phyloP scores from a whole-genome alignment of 176 grass and related monocot species.

The Phyllostachys edulis region DNA sequence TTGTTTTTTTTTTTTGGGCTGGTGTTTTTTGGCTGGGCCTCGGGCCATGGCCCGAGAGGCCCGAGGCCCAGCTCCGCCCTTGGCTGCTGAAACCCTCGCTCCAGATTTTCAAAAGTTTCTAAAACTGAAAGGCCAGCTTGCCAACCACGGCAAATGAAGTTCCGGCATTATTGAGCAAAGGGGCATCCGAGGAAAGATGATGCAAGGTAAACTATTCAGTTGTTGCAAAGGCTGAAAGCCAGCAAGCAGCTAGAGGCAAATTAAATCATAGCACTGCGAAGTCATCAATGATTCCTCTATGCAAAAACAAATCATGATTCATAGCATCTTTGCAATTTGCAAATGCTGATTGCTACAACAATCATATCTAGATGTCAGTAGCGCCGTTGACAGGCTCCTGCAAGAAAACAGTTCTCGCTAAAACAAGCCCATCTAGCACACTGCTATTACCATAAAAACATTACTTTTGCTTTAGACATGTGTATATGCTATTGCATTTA shows the following conservation, averaged over 20 bases:
- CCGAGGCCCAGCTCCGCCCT: too few species aligned
- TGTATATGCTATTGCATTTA: background rate
- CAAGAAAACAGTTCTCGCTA: background rate
- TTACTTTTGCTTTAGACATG: background rate
- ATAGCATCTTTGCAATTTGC: background rate
- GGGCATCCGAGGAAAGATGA: background rate
- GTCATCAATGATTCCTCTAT: background rate
- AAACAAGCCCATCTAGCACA: background rate
- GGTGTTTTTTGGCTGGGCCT: too few species aligned
- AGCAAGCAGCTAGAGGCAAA: conserved; percentile 8
- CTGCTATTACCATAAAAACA: background rate
- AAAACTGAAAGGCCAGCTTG: background rate
- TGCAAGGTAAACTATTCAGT: background rate
- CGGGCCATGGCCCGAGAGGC: too few species aligned
- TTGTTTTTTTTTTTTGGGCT: too few species aligned
- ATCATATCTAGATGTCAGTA: background rate
- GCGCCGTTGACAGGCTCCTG: background rate
- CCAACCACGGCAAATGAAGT: background rate
- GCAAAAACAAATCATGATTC: background rate
- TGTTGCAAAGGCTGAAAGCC: background rate
- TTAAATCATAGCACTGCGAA: background rate
- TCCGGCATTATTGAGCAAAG: background rate
- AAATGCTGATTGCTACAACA: background rate
- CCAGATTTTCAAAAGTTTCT: background rate
- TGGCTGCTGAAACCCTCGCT: too few species aligned